phyloP scores from a whole-genome alignment of 139 green algal species.

The Chlorella vulgaris region DNA sequence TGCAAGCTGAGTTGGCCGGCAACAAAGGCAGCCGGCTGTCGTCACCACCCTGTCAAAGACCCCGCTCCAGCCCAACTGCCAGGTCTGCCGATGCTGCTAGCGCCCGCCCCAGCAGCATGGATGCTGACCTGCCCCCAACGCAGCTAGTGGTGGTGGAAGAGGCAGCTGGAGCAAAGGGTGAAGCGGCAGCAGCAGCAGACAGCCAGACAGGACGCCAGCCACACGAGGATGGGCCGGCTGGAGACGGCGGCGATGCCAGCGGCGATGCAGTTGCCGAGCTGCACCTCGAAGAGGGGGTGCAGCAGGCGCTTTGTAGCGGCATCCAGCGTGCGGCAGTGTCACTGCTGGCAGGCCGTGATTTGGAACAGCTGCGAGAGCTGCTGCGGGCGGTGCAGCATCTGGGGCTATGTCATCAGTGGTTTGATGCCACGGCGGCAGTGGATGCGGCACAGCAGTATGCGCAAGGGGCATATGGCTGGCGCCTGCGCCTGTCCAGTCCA shows the following conservation, averaged over 20 bases:
- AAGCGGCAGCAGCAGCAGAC: not conserved
- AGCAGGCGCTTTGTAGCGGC: not conserved
- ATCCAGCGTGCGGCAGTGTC: not conserved
- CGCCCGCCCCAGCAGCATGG: not conserved
- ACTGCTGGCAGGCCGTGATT: slow-evolving; percentile 2
- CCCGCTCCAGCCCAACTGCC: not conserved
- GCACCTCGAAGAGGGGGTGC: no score
- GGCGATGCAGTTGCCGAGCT: no score
- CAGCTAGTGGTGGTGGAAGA: not conserved
- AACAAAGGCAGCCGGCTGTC: not conserved
- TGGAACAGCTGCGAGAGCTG: slow-evolving; percentile 35
- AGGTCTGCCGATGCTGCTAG: not conserved
- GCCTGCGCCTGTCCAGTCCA: not conserved
- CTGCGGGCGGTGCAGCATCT: slow-evolving; percentile 16
- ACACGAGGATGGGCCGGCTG: no score
- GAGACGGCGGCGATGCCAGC: not conserved
- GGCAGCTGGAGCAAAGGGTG: not conserved
- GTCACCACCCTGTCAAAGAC: not conserved
- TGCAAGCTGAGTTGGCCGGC: not conserved
- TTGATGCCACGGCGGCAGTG: not conserved
- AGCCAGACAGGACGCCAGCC: no score
- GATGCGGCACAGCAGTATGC: not conserved
- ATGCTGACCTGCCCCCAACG: not conserved
- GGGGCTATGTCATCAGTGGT: not conserved
- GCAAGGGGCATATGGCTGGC: slow-evolving; percentile 12